phyloP scores from a whole-genome alignment of 2,329 filamentous ascomycete genomes.

The Tolypocladium guangdongense region DNA sequence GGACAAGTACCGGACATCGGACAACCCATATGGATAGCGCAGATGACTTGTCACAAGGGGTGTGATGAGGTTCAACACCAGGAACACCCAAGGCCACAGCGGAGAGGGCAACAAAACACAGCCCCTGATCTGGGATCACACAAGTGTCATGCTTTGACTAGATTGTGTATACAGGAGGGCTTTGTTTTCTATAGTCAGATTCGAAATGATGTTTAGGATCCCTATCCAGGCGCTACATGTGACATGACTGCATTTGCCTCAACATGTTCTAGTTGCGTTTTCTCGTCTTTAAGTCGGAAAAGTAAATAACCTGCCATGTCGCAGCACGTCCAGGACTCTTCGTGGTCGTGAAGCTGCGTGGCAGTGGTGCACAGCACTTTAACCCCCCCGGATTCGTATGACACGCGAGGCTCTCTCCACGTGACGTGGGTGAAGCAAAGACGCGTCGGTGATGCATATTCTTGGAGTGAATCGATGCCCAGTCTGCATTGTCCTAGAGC shows the following conservation, averaged over 20 bases:
- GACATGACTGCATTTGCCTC: not conserved
- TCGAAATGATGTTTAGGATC: not conserved
- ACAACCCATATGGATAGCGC: not conserved
- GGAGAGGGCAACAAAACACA: too few species aligned
- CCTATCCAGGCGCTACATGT: too few species aligned
- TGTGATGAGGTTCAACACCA: too few species aligned
- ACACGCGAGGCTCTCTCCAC: too few species aligned
- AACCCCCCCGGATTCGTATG: not conserved
- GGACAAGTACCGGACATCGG: not conserved
- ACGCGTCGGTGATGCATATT: not conserved
- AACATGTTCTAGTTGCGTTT: not conserved
- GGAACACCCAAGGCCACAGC: too few species aligned
- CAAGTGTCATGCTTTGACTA: too few species aligned
- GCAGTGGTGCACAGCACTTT: not conserved
- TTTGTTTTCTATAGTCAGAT: too few species aligned
- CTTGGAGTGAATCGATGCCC: not conserved
- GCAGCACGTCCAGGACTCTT: slow-evolving; percentile 1
- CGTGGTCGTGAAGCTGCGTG: not conserved
- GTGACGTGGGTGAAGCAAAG: not conserved
- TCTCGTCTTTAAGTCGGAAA: not conserved
- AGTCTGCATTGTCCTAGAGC: slow-evolving; percentile 1
- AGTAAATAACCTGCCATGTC: not conserved
- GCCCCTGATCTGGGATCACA: too few species aligned
- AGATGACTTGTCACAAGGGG: not conserved
- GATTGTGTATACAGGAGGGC: too few species aligned